These are phyloP conservation scores for Trichoderma aggressivum DNA, from an alignment of 2,329 filamentous ascomycete species.

Conservation along the genomic window DNA sequence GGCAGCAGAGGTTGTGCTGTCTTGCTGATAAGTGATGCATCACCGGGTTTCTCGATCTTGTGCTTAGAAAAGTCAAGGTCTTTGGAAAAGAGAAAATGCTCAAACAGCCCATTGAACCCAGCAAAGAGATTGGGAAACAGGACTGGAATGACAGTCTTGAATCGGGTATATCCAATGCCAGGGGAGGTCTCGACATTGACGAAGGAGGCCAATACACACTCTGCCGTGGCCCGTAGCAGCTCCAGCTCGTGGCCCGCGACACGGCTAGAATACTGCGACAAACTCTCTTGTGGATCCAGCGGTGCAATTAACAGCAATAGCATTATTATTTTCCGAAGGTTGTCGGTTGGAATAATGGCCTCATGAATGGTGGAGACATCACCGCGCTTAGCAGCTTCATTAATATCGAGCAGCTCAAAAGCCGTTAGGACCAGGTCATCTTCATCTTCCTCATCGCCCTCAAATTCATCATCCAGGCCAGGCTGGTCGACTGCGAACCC, in stretches of 20 bases:
- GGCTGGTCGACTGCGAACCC: conserved; percentile 49
- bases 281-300: conserved; percentile 59
- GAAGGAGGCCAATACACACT: conserved; percentile 64
- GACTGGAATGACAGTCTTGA: conserved; percentile 56
- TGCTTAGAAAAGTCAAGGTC: conserved; percentile 63
- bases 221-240: conserved; percentile 58
- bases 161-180: conserved; percentile 59
- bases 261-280: conserved; percentile 58
- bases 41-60: conserved; percentile 29
- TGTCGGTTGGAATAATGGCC: conserved; percentile 71
- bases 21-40: conserved; percentile 22
- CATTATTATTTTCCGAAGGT: conserved; percentile 67
- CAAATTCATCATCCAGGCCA: conserved; percentile 42
- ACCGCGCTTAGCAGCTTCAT: conserved; percentile 56
- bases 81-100: conserved; percentile 72
- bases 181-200: conserved; percentile 61
- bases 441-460: conserved; percentile 48
- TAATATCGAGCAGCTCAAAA: conserved; percentile 63
- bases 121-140: conserved; percentile 65
- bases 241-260: conserved; percentile 55
- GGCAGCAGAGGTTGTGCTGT: conserved; percentile 48
- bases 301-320: conserved; percentile 66
- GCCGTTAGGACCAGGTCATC: conserved; percentile 67
- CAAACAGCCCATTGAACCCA: conserved; percentile 66
- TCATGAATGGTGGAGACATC: conserved; percentile 51